A percentile compares a stretch with the other conserved stretches of the same genome.
These are phyloP conservation scores for Hygrocybe punicea DNA, from an alignment of 768 basidiomycete genomes.

Conservation along the genomic window DNA sequence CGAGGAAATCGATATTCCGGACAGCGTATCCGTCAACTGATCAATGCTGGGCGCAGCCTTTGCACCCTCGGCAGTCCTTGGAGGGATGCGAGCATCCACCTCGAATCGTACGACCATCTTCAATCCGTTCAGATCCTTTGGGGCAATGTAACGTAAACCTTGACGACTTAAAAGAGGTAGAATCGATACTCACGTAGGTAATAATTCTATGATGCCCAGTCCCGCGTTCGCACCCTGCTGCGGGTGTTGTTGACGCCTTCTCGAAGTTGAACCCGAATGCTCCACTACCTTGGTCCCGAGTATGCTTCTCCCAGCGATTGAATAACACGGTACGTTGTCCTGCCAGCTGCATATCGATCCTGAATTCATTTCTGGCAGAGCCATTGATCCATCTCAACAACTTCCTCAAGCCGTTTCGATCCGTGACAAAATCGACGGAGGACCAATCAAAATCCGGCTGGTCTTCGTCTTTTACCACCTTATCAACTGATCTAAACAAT, in stretches of 20 bases:
- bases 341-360: conserved; percentile 65
- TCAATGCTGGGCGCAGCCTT: conserved; percentile 1
- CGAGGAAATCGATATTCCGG: too few species aligned
- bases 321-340: conserved; percentile 59
- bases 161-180: not conserved
- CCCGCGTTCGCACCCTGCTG: conserved; percentile 46
- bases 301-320: conserved; percentile 52
- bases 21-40: not conserved
- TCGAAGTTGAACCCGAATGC: conserved; percentile 64
- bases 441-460: conserved; percentile 40
- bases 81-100: conserved; percentile 47
- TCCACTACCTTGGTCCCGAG: conserved; percentile 36
- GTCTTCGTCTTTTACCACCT: conserved; percentile 31
- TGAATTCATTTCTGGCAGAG: conserved; percentile 49
- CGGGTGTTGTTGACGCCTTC: conserved; percentile 47
- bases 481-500: conserved; percentile 57
- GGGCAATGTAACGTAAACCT: not conserved
- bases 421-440: too few species aligned
- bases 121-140: conserved; percentile 66
- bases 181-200: conserved; percentile 47
- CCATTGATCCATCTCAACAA: conserved; percentile 55
- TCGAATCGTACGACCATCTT: conserved; percentile 60
- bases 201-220: conserved; percentile 63
- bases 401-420: too few species aligned
- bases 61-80: conserved; percentile 18